A percentile compares a stretch with the other conserved stretches of the same genome.
phyloP scores from a whole-genome alignment of 306 rosid species.

The Trifolium pratense region DNA sequence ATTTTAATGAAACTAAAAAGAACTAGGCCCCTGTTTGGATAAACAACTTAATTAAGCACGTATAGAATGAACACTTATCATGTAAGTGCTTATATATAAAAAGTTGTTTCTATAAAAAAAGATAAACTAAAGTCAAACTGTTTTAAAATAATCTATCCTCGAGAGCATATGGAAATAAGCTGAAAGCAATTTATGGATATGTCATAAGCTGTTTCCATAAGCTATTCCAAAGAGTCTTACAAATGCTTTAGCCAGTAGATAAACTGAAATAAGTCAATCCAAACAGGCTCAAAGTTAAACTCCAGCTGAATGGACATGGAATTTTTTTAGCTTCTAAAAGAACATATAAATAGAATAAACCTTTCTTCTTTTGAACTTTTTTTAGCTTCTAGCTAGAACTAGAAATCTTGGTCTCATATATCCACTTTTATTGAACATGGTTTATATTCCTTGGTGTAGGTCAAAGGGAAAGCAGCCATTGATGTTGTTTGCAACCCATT shows the following conservation, averaged over 20 bases:
- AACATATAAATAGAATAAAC: too few species aligned
- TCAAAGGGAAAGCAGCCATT: slow-evolving; percentile 98
- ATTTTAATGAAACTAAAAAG: background rate
- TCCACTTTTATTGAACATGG: slow-evolving; percentile 14
- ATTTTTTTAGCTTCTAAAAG: too few species aligned
- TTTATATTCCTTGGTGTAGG: slow-evolving; percentile 52
- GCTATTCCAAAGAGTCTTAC: background rate
- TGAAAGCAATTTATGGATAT: background rate
- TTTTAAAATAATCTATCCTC: background rate
- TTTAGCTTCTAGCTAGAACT: background rate
- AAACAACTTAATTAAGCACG: background rate
- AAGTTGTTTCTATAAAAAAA: background rate
- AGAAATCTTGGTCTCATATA: background rate
- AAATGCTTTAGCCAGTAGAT: background rate
- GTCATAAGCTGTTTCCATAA: background rate
- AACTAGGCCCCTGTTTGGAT: too few species aligned
- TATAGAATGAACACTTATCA: background rate
- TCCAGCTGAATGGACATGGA: background rate
- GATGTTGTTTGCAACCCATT: slow-evolving; percentile 98
- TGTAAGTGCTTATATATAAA: background rate
- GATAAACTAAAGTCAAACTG: background rate
- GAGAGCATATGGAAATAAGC: background rate
- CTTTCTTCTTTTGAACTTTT: too few species aligned
- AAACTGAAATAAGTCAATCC: background rate
- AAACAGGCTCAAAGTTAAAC: background rate